Conservation (phyloP, 352 stramenopile species). For the Pythium dissimile region DNA sequence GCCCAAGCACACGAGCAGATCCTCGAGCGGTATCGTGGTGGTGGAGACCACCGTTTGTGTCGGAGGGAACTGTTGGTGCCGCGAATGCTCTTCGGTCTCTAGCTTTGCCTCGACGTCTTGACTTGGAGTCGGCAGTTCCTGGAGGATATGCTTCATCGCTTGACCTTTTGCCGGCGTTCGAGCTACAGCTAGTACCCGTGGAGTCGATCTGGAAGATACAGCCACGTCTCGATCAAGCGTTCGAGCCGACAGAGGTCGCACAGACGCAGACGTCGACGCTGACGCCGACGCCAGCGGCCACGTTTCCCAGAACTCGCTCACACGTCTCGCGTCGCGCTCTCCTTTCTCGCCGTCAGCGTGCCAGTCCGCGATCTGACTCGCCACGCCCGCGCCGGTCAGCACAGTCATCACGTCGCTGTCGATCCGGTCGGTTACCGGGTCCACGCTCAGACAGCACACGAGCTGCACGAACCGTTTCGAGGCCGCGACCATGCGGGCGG, state of each 20-base stretch:
- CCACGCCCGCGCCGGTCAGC: conserved; percentile 21
- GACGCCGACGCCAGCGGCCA: conserved; percentile 10
- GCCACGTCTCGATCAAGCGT: background rate
- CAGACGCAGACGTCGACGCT: too few relatives aligned
- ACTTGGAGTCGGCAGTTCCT: background rate
- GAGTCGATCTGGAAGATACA: background rate
- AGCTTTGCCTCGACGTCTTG: background rate
- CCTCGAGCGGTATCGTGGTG: conserved; percentile 3
- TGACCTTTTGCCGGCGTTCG: background rate
- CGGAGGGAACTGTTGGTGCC: background rate
- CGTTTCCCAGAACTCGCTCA: conserved; percentile 17
- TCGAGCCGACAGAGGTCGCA: background rate
- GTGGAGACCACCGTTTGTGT: too few relatives aligned
- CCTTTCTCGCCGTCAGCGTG: background rate
- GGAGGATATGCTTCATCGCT: background rate
- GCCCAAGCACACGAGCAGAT: conserved; percentile 5
- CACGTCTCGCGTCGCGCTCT: background rate
- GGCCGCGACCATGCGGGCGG: conserved; percentile 15
- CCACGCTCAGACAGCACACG: conserved; percentile 31
- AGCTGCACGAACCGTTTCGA: conserved; percentile 38
- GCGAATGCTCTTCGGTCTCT: background rate
- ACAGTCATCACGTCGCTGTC: conserved; percentile 21
- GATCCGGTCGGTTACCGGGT: conserved; percentile 24
- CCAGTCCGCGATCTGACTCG: conserved; percentile 7
- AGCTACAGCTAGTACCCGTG: background rate